Conservation (phyloP, 495 filamentous ascomycete genomes). For the Friedmanniomyces simplex region DNA sequence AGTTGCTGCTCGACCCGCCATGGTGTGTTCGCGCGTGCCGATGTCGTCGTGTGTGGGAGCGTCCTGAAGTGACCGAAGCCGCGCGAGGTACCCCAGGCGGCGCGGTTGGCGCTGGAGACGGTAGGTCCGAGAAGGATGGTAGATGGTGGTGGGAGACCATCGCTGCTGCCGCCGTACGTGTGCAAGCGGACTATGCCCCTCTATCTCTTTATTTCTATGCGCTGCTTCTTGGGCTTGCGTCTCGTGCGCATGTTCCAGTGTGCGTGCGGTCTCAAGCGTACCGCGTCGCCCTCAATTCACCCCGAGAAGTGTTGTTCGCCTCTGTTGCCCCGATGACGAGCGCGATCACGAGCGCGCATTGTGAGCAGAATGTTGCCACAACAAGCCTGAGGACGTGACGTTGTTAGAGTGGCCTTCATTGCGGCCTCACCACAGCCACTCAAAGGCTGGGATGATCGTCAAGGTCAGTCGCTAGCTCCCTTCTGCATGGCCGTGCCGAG, state of each 20-base stretch:
- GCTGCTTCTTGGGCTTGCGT: neutral
- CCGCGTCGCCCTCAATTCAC: neutral
- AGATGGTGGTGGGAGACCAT: slow-evolving; percentile 19
- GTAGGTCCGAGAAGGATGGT: slow-evolving; percentile 8
- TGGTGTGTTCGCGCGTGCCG: slow-evolving; percentile 72
- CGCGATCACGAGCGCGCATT: neutral
- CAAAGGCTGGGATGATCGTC: slow-evolving; percentile 6
- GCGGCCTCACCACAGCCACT: slow-evolving; percentile 16
- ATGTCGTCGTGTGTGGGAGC: slow-evolving; percentile 43
- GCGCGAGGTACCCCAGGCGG: slow-evolving; percentile 11
- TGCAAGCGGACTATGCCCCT: neutral
- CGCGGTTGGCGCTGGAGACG: slow-evolving; percentile 7
- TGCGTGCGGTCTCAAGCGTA: neutral
- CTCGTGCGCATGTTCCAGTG: slow-evolving; percentile 8
- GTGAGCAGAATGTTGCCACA: neutral
- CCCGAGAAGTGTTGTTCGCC: neutral
- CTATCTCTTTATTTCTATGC: neutral
- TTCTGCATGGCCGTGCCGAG: neutral
- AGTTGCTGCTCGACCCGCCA: slow-evolving; percentile 52
- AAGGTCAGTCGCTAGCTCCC: neutral
- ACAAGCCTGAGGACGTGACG: neutral
- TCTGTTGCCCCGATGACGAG: neutral
- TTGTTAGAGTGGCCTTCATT: neutral
- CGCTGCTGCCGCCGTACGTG: neutral
- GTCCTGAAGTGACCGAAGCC: slow-evolving; percentile 16